These are phyloP conservation scores for Uronychia binucleata DNA, from an alignment of 73 alveolate species.

Conservation along the genomic window DNA sequence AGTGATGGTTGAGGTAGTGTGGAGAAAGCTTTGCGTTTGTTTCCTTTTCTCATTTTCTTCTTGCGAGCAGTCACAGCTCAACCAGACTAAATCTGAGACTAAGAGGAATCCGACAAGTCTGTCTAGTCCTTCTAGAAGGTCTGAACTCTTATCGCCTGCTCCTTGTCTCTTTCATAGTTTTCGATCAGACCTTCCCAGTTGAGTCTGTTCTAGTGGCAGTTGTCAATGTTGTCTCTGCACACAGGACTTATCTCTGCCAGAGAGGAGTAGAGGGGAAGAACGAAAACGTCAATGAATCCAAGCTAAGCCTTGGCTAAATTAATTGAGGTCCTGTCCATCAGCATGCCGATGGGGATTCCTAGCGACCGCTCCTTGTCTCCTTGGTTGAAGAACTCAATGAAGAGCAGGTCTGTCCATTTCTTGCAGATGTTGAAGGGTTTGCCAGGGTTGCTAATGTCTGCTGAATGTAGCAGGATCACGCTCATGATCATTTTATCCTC, in stretches of 20 bases:
- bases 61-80: too few relatives aligned
- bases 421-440: slow-evolving; percentile 58
- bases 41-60: too few relatives aligned
- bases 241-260: slow-evolving; percentile 28
- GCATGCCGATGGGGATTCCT: slow-evolving; percentile 3
- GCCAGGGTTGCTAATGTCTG: slow-evolving; percentile 35
- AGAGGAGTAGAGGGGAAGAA: slow-evolving; percentile 27
- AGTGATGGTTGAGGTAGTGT: too few relatives aligned
- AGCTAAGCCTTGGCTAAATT: slow-evolving; percentile 7
- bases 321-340: slow-evolving; percentile 8
- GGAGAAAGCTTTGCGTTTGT: too few relatives aligned
- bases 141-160: neutral
- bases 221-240: slow-evolving; percentile 2
- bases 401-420: slow-evolving; percentile 35
- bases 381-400: slow-evolving; percentile 59
- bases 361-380: slow-evolving; percentile 68
- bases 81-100: too few relatives aligned
- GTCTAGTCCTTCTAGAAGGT: neutral
- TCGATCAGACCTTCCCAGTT: slow-evolving; percentile 5
- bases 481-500: slow-evolving; percentile 8
- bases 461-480: slow-evolving; percentile 19
- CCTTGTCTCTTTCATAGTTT: neutral
- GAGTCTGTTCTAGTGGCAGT: neutral
- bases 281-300: slow-evolving; percentile 7
- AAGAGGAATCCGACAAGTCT: too few relatives aligned